Conservation (phyloP, 352 stramenopile genomes). For the Pythium grandisporangium region DNA sequence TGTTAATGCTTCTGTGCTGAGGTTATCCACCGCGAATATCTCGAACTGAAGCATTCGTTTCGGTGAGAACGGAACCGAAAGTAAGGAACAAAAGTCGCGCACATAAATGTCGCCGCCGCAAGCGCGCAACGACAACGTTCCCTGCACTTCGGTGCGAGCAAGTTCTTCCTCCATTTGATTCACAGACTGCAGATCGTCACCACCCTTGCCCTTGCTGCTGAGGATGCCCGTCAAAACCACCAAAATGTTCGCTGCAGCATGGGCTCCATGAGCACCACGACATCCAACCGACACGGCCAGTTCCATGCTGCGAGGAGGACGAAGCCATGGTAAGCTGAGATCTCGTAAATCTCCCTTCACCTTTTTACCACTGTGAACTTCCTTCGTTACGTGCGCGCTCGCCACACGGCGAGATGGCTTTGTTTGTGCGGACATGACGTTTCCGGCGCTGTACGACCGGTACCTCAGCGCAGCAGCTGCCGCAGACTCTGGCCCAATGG, state of each 20-base stretch:
- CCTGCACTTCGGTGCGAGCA: slow-evolving; percentile 69
- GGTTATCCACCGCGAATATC: slow-evolving; percentile 56
- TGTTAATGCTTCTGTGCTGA: slow-evolving; percentile 38
- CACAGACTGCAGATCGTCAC: no score
- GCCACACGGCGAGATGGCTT: no score
- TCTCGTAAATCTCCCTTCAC: slow-evolving; percentile 33
- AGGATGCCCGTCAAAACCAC: slow-evolving; percentile 54
- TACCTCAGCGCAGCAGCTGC: no score
- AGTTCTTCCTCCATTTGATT: no score
- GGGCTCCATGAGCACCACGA: slow-evolving; percentile 44
- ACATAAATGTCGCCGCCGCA: slow-evolving; percentile 71
- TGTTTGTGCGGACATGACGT: slow-evolving; percentile 37
- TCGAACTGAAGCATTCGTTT: slow-evolving; percentile 67
- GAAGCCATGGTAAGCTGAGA: slow-evolving; percentile 60
- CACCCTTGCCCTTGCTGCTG: slow-evolving; percentile 26
- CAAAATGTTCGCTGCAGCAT: slow-evolving; percentile 66
- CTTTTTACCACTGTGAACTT: background rate
- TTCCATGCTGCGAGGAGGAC: slow-evolving; percentile 50
- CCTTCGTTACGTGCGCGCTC: slow-evolving; percentile 34
- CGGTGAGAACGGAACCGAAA: slow-evolving; percentile 51
- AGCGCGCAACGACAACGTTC: slow-evolving; percentile 48
- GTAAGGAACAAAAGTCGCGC: slow-evolving; percentile 64
- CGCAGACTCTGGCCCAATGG: slow-evolving; percentile 1
- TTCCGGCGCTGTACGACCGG: slow-evolving; percentile 60
- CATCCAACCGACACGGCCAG: slow-evolving; percentile 69